Conservation (phyloP, 2,329 filamentous ascomycete genomes). For the Pleomassaria siparia region DNA sequence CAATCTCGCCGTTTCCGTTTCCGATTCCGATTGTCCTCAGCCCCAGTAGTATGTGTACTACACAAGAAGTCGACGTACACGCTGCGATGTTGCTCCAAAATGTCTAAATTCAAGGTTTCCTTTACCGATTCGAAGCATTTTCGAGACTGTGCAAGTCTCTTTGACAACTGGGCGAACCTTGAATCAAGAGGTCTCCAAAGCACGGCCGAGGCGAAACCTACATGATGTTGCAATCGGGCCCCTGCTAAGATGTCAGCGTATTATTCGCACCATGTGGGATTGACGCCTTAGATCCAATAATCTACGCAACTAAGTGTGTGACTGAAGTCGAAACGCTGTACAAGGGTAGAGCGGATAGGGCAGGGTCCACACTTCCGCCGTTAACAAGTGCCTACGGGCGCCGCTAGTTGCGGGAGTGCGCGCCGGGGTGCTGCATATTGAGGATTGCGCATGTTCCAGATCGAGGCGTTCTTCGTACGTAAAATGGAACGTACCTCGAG, state of each 20-base stretch:
- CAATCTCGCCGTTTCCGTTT: conserved; percentile 7
- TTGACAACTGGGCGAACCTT: conserved; percentile 27
- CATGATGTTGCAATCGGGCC: conserved; percentile 17
- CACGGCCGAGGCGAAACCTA: conserved; percentile 12
- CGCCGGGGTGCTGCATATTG: conserved; percentile 1
- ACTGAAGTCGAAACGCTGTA: background rate
- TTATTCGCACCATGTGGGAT: conserved; percentile 2
- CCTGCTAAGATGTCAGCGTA: conserved; percentile 26
- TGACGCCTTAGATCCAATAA: conserved; percentile 11
- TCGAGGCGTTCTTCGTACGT: conserved; percentile 10
- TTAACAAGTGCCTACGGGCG: background rate
- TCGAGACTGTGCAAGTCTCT: conserved; percentile 22
- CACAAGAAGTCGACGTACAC: conserved; percentile 24
- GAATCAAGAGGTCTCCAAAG: conserved; percentile 34
- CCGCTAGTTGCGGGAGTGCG: background rate
- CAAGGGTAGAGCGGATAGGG: background rate
- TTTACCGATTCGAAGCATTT: conserved; percentile 28
- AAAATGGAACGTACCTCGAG: conserved; percentile 24
- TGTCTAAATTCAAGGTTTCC: conserved; percentile 17
- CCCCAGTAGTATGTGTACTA: conserved; percentile 10
- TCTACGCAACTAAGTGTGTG: conserved; percentile 13
- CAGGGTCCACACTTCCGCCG: conserved; percentile 6
- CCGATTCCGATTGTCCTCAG: no score
- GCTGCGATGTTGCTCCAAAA: conserved; percentile 19
- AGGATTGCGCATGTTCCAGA: conserved; percentile 5